Base-by-base conservation (phyloP, 495 filamentous ascomycete genomes). In the Glonium stellatum region DNA sequence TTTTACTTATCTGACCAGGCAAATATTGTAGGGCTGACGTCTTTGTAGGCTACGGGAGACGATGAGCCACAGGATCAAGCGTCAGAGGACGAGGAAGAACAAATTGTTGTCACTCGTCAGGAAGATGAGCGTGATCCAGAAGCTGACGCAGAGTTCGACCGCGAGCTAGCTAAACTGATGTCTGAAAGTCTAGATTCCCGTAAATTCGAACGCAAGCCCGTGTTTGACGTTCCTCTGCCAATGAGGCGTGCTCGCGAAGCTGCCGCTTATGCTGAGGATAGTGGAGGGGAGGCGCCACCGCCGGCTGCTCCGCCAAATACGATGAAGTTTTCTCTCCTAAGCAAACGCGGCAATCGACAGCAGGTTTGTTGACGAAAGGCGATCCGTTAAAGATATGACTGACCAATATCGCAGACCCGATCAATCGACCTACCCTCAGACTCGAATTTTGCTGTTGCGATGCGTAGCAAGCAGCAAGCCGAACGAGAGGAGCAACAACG, bases 161-260 rank as follows among this genome's bases (percentile, higher is more conserved):
- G 93, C 66, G 93, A 97, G 75, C 90, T 95, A 72, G 92, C 95
- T 18, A 97, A 97, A 73, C 88, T 99, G 85, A 97, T 97, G 95
- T 80, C 91, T 61, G 93, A 99, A 68, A 96, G 92, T 76, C 75
- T 95, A 70, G 95, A 97, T 39, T 89, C 90, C 8, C 81, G 95
- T 55, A 93, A 92, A 65, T 93, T 95, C 64, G 92, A 99, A 66
- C 89, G 93, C 47, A 97, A 95, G 73, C 84, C 85, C 35, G 76
- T 95, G 46, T 96, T 99, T 69, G 93, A 99, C 68, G 87, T 97
- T 34, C 90, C 95, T 1, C 70, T 99, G 19, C 93, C 93, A 1
- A 92, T 99, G 73, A 83, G 88, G 60, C 80, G 88, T 13, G 87
- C 85, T 66, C 84, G 89, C 39, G 84, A 89, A 11, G 58, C 62